phyloP scores from a whole-genome alignment of 164 flowering plant species.

The Echeveria elegans region DNA sequence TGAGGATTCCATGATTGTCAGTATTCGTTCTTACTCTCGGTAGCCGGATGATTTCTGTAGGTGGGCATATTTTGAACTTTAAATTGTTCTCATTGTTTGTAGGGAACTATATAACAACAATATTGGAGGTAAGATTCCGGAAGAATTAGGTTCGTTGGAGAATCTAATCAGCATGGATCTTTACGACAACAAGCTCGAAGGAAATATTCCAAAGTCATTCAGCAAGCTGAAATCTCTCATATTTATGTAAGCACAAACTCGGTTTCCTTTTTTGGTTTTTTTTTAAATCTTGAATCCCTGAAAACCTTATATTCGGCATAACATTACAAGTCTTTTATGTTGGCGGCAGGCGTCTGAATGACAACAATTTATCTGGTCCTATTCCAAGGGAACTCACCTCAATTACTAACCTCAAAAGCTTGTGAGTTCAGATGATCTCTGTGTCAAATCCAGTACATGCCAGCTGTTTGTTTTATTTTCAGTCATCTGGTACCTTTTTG shows the following conservation, averaged over 20 bases:
- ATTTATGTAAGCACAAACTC: background rate
- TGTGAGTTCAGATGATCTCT: constrained; percentile 33
- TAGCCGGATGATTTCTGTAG: too few species aligned
- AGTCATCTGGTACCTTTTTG: background rate
- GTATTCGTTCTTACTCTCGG: background rate
- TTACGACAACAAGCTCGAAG: background rate
- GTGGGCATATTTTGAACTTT: background rate
- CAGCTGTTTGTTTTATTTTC: constrained; percentile 2
- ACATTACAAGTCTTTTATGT: background rate
- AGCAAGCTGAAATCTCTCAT: constrained; percentile 3
- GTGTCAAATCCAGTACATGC: background rate
- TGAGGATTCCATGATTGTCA: too few species aligned
- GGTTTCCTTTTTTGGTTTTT: too few species aligned
- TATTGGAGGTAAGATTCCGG: constrained; percentile 1
- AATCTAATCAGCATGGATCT: constrained; percentile 4
- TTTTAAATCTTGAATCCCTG: background rate
- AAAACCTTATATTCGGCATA: background rate
- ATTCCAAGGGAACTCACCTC: constrained; percentile 69
- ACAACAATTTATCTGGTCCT: constrained; percentile 67
- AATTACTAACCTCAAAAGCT: constrained; percentile 60
- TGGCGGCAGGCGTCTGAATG: constrained; percentile 54
- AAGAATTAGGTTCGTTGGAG: background rate
- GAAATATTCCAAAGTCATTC: background rate
- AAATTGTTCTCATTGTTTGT: background rate
- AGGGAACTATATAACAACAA: constrained; percentile 1